Conservation (phyloP, 2,329 filamentous ascomycete genomes). For the Bipolaris zeicola region DNA sequence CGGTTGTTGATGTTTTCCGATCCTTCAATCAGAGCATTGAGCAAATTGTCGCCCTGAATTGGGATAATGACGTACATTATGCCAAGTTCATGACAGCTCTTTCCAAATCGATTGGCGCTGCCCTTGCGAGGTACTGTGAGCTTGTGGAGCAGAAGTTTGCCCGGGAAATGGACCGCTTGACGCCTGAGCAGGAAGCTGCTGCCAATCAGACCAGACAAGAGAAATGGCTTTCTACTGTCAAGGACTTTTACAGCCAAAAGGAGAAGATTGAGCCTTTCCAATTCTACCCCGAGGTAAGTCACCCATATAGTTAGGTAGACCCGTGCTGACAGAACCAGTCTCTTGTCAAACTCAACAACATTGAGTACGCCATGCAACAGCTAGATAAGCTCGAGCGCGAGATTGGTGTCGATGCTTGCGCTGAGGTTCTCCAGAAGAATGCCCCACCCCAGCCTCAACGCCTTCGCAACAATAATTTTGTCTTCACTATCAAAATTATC, state of each 20-base stretch:
- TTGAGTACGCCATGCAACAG: constrained; percentile 91
- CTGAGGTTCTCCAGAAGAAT: constrained; percentile 75
- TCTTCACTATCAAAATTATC: constrained; percentile 98
- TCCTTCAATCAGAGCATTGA: constrained; percentile 92
- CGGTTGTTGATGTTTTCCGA: constrained; percentile 89
- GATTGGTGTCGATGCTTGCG: constrained; percentile 91
- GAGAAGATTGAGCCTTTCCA: constrained; percentile 96
- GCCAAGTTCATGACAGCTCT: constrained; percentile 97
- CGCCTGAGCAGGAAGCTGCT: constrained; percentile 82
- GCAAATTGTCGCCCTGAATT: constrained; percentile 82
- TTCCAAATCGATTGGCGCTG: constrained; percentile 80
- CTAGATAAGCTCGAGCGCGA: constrained; percentile 87
- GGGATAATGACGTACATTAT: constrained; percentile 92
- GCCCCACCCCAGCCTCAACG: constrained; percentile 73
- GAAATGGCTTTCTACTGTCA: constrained; percentile 89
- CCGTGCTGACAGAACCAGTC: constrained; percentile 62
- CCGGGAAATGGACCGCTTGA: constrained; percentile 90
- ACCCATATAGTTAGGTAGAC: background rate
- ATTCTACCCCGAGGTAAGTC: constrained; percentile 83
- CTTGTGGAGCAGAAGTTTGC: constrained; percentile 82
- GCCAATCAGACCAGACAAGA: constrained; percentile 83
- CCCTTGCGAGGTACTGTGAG: constrained; percentile 89
- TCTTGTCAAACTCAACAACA: constrained; percentile 96
- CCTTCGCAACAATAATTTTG: constrained; percentile 80
- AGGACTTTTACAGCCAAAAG: constrained; percentile 89